Conservation (phyloP, 306 rosid species). For the Citrullus mucosospermus region DNA sequence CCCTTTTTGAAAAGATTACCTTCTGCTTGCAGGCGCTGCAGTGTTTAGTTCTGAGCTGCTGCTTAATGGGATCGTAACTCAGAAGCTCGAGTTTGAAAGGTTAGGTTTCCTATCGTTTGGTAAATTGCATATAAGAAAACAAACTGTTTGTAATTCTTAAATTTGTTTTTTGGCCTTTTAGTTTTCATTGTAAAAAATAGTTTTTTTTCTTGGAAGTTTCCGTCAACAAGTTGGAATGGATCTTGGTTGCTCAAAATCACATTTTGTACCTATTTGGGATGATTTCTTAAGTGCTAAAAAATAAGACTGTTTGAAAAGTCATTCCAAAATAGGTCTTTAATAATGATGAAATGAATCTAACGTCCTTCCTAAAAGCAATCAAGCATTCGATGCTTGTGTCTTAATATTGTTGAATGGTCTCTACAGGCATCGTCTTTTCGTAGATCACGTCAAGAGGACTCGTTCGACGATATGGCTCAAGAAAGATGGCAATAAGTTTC, state of each 20-base stretch:
- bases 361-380: not conserved
- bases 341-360: not conserved
- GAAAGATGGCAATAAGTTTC: conserved; percentile 54
- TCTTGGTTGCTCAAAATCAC: not conserved
- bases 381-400: not conserved
- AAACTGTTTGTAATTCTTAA: not conserved
- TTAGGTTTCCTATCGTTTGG: not conserved
- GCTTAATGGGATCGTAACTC: conserved; percentile 82
- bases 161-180: not conserved
- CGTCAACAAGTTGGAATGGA: not conserved
- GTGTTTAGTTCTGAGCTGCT: conserved; percentile 83
- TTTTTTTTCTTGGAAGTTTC: not conserved
- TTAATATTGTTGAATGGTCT: not conserved
- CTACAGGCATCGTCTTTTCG: conserved; percentile 63
- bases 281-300: not conserved
- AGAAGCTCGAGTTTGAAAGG: conserved; percentile 88
- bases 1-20: not conserved
- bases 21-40: conserved; percentile 50
- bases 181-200: not conserved
- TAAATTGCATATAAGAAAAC: not conserved
- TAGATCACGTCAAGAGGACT: conserved; percentile 66
- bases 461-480: conserved; percentile 78
- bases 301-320: not conserved
- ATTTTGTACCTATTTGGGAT: not conserved
- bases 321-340: no score